These are phyloP conservation scores for Kodamaea sagamina DNA, from an alignment of 805 yeast species.

Conservation along the genomic window DNA sequence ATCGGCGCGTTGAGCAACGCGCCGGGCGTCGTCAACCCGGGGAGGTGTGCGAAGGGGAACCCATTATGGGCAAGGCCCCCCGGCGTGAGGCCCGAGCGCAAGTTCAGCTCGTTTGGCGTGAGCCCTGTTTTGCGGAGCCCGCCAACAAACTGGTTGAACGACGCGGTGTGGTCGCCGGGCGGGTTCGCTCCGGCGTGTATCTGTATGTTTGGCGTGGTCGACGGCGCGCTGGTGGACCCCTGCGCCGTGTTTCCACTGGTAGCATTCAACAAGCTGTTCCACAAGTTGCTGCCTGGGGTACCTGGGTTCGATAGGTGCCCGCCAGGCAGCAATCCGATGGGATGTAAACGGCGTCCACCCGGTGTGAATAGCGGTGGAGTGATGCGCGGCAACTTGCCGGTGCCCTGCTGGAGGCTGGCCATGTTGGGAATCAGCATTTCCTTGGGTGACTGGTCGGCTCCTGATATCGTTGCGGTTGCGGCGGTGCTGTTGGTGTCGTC, in stretches of 20 bases:
- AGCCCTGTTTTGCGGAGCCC: slow-evolving; percentile 55
- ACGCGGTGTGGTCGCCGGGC: slow-evolving; percentile 13
- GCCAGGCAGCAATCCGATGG: slow-evolving; percentile 51
- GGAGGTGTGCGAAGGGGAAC: slow-evolving; percentile 39
- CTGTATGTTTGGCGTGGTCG: slow-evolving; percentile 14
- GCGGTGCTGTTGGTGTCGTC: background rate
- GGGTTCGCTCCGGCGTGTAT: slow-evolving; percentile 9
- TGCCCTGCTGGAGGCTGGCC: slow-evolving; percentile 23
- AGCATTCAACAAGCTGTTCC: slow-evolving; percentile 51
- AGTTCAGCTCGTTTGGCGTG: slow-evolving; percentile 73
- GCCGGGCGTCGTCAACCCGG: slow-evolving; percentile 42
- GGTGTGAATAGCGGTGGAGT: slow-evolving; percentile 59
- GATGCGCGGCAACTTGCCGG: slow-evolving; percentile 32
- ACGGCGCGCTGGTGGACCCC: background rate
- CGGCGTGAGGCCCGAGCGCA: slow-evolving; percentile 74
- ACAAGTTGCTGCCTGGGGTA: slow-evolving; percentile 51
- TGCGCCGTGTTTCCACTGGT: slow-evolving; percentile 22
- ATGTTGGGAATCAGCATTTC: slow-evolving; percentile 38
- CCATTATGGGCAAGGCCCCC: slow-evolving; percentile 35
- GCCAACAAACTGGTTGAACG: slow-evolving; percentile 29
- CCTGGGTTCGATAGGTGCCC: slow-evolving; percentile 44
- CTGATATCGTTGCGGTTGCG: background rate
- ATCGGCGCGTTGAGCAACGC: slow-evolving; percentile 44
- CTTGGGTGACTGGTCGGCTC: slow-evolving; percentile 17
- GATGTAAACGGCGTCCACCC: slow-evolving; percentile 61